phyloP scores from a whole-genome alignment of 179 eudicot species.

The Heliamphora pulchella region DNA sequence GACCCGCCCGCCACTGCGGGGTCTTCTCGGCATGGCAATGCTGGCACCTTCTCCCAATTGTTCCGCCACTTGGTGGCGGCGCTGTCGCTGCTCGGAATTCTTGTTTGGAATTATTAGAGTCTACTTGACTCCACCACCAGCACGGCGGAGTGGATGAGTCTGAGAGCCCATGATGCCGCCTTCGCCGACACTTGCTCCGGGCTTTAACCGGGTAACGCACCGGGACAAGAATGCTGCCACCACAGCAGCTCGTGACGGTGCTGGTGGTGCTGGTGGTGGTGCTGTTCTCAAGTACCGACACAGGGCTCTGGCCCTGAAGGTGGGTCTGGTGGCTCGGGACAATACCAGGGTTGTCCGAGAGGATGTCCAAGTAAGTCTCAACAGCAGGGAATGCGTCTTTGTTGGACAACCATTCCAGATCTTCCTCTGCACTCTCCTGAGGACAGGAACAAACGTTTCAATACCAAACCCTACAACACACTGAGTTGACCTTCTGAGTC shows the following conservation, averaged over 20 bases:
- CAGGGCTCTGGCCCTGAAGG: slow-evolving; percentile 27
- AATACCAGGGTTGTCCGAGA: slow-evolving; percentile 34
- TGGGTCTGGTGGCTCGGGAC: slow-evolving; percentile 28
- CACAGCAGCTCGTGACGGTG: slow-evolving; percentile 25
- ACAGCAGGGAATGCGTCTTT: slow-evolving; percentile 70
- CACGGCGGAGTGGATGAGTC: slow-evolving; percentile 28
- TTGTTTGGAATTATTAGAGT: slow-evolving; percentile 13
- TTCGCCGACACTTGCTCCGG: slow-evolving; percentile 44
- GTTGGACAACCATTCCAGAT: slow-evolving; percentile 77
- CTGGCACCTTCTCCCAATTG: slow-evolving; percentile 50
- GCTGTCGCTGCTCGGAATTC: not conserved
- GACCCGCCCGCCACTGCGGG: slow-evolving; percentile 78
- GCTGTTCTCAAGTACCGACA: slow-evolving; percentile 63
- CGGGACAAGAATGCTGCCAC: slow-evolving; percentile 40
- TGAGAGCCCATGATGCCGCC: slow-evolving; percentile 25
- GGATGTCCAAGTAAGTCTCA: slow-evolving; percentile 56
- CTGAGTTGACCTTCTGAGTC: slow-evolving; percentile 14
- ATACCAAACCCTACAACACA: not conserved
- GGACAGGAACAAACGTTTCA: slow-evolving; percentile 2
- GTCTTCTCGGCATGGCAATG: slow-evolving; percentile 65
- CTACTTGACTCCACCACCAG: slow-evolving; percentile 29
- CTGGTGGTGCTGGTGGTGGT: slow-evolving; percentile 25
- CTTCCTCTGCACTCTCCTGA: slow-evolving; percentile 72
- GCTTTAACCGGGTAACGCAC: slow-evolving; percentile 41
- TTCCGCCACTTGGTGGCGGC: slow-evolving; percentile 10